These are phyloP conservation scores for Candida maris DNA, from an alignment of 805 yeast species.

Conservation along the genomic window DNA sequence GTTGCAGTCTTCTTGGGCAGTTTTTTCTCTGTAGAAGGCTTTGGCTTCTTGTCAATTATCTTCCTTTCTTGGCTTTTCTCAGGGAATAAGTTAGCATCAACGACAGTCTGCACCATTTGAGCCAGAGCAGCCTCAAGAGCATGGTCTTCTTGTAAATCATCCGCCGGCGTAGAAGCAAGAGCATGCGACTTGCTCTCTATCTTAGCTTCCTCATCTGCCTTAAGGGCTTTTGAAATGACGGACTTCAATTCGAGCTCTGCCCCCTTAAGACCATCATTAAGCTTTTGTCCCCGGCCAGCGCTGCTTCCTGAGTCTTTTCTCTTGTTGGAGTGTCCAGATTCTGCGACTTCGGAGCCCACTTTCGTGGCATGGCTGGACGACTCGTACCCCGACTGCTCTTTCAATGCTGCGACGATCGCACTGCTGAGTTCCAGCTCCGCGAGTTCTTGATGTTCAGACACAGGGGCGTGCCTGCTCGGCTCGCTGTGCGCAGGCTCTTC, in stretches of 20 bases:
- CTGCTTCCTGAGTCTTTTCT: slow-evolving; percentile 4
- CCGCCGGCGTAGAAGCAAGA: slow-evolving; percentile 1
- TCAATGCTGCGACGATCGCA: slow-evolving; percentile 27
- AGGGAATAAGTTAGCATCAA: slow-evolving; percentile 31
- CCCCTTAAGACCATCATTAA: not conserved
- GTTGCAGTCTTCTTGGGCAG: slow-evolving; percentile 5
- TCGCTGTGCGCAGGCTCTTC: not conserved
- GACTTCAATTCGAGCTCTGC: slow-evolving; percentile 18
- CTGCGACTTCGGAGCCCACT: not conserved
- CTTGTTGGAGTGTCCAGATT: slow-evolving; percentile 6
- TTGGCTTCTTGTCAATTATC: slow-evolving; percentile 2
- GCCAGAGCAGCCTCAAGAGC: slow-evolving; percentile 52
- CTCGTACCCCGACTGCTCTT: slow-evolving; percentile 4
- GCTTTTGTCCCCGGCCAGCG: not conserved
- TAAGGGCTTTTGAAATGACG: slow-evolving; percentile 20
- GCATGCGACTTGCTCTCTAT: slow-evolving; percentile 1
- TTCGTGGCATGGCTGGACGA: not conserved
- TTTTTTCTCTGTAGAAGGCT: not conserved
- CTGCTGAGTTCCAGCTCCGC: slow-evolving; percentile 22
- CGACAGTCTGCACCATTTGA: slow-evolving; percentile 54
- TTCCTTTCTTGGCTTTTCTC: slow-evolving; percentile 3
- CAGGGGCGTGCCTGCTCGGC: not conserved
- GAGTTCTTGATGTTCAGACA: slow-evolving; percentile 8
- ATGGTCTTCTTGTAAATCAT: slow-evolving; percentile 24
- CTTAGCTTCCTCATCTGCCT: slow-evolving; percentile 3